Base-by-base conservation (phyloP, 2,329 filamentous ascomycete genomes). In the Fusarium austroafricanum region DNA sequence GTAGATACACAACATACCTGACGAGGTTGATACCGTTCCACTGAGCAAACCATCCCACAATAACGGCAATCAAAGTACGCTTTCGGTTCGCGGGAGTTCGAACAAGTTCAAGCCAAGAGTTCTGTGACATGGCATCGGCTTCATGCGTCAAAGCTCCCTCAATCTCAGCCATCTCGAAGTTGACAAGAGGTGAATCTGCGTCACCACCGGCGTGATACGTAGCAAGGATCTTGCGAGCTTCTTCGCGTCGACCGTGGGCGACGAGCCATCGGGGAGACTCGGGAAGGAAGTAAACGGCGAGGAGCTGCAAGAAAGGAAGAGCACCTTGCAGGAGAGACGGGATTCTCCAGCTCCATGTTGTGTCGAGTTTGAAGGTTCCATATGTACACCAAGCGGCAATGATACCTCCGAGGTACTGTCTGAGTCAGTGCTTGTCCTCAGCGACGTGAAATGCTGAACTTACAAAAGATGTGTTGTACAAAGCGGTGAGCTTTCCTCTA, bases 121-220 rank as follows among this genome's bases (percentile, higher is more conserved):
- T 81, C 71, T 38, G 79, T 59, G 64, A 81, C 76, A 73, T 72
- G 40, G 60, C 54, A 73, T 71, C 70, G 11, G 75, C 68, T 76
- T 76, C 45, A 68, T 73, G 54, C 18, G 77, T 73, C 43, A 82
- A 39, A 35, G 77, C 74, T 23, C 75, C 63, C 20, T 77, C 66
- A 68, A 83, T 83, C 54, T 83, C 80, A 12, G 75, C 76, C 73
- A 82, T 76, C 59, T 83, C 78, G 8, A 82, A 75, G 1, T 71
- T 61, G 0, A 83, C 81, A 3, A 84, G 76, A 2, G 79, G 78
- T 14, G 82, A 77, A 15, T 75, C 60, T 0, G 71, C 60, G 43
- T 83, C 79, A 2, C 80, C 80, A 18, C 82, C 82, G 1, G 80
- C 77, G 39, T 83, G 82, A 40, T 81, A 82, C 5, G 75, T 76